These are phyloP conservation scores for Brachypodium distachyon DNA, from an alignment of 202 grass and related monocot genomes.

Conservation along the genomic window DNA sequence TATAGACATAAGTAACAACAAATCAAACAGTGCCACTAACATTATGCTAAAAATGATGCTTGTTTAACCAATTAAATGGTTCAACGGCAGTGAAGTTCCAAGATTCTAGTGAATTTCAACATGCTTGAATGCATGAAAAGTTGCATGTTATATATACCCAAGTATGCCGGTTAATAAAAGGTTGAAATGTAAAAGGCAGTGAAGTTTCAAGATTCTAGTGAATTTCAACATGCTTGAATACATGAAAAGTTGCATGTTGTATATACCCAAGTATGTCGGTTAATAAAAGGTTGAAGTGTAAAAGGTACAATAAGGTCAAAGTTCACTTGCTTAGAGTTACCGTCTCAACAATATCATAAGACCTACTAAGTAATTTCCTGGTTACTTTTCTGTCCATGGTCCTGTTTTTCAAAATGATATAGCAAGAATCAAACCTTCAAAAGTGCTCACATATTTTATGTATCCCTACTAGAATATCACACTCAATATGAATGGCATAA, in stretches of 20 bases:
- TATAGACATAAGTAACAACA: neutral
- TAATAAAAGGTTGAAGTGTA: neutral
- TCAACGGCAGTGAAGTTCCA: neutral
- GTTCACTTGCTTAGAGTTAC: neutral
- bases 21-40: neutral
- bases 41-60: neutral
- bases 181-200: neutral
- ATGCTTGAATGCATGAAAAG: neutral
- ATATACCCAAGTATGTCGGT: neutral
- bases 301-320: neutral
- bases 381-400: neutral
- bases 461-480: neutral
- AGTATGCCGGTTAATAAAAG: neutral
- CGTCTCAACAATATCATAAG: neutral
- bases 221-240: neutral
- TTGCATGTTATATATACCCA: neutral
- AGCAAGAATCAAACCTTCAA: neutral
- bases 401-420: neutral
- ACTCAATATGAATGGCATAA: neutral
- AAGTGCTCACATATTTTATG: neutral
- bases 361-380: neutral
- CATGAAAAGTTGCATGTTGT: neutral
- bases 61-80: constrained; percentile 5
- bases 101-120: neutral
- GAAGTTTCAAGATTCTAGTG: neutral